These are phyloP conservation scores for Hansenula sp. DNA, from an alignment of 1,139 yeast genomes.

Conservation along the genomic window DNA sequence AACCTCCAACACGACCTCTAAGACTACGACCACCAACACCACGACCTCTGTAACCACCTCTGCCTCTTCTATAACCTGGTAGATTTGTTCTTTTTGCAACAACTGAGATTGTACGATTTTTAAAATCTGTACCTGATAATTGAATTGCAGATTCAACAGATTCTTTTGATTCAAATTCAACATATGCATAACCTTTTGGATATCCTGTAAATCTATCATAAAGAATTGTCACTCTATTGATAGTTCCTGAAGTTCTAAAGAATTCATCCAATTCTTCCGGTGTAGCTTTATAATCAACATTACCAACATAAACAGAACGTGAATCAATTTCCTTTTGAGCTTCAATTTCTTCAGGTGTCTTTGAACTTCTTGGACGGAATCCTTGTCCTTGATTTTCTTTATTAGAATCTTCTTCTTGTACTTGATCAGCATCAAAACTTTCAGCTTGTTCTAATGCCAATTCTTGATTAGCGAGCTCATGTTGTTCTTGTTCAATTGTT, in stretches of 20 bases:
- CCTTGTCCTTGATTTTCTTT: not conserved
- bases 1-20: conserved; percentile 8
- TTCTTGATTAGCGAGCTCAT: conserved; percentile 2
- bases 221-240: conserved; percentile 57
- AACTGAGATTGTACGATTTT: conserved; percentile 55
- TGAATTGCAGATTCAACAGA: conserved; percentile 49
- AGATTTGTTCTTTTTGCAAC: conserved; percentile 64
- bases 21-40: conserved; percentile 5
- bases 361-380: conserved; percentile 4
- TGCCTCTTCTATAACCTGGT: conserved; percentile 43
- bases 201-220: conserved; percentile 54
- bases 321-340: conserved; percentile 45
- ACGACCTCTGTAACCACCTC: conserved; percentile 8
- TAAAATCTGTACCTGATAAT: conserved; percentile 45
- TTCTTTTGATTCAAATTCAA: conserved; percentile 51
- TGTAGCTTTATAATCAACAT: conserved; percentile 53
- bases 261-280: conserved; percentile 56
- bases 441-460: conserved; percentile 4
- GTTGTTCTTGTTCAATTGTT: conserved; percentile 6
- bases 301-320: conserved; percentile 56
- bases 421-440: not conserved
- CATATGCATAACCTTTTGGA: conserved; percentile 68
- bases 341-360: conserved; percentile 24
- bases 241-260: conserved; percentile 47
- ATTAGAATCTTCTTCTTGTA: not conserved